Evolutionary conservation across 345 rosid species (phyloP), one percentile per base, ranked within the genome.

Genomic region (Aurinia saxatilis): DNA sequence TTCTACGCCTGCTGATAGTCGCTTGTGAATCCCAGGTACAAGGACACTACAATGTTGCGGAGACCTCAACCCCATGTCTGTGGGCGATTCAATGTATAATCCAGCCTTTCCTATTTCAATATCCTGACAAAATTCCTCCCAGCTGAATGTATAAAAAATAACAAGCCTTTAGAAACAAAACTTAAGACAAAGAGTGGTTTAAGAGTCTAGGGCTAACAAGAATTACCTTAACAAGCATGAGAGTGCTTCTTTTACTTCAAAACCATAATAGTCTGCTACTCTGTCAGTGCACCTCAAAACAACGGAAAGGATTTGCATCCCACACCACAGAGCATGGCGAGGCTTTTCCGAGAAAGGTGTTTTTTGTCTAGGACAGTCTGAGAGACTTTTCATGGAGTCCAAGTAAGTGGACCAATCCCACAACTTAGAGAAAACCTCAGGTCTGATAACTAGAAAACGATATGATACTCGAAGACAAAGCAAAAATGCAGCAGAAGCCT

Each of bases 341-440:
- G 68, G 77, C 65, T 76, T 53, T 51, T 61, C 75, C 21, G 47
- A 37, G 41, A 75, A 52, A 33, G 60, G 54, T 21, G n/a, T 49
- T 65, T 41, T 40, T 53, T 25, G 55, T 19, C 36, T 44, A 39
- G 60, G 50, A 37, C 69, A 48, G 47, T 66, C 58, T 55, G 50
- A 40, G 10, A 66, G 57, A 60, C 72, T 63, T 70, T 65, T 57
- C 60, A 85, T 74, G 48, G 84, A 65, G 38, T 85, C 95, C 77
- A 87, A 53, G 74, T 90, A 83, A 72, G 80, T 79, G 34, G 96
- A 90, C 96, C 99, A 90, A 76, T 92, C 86, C 99, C 99, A 93
- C 59, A 67, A 78, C 70, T 79, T 80, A 51, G 86, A 80, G 72
- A 92, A 79, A 51, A 73, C 67, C 53, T 87, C 80, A 19, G 86